A percentile compares a stretch with the other conserved stretches of the same genome.
Evolutionary conservation across 2,329 filamentous ascomycete genomes (phyloP).

Genomic region (Microsporum ferrugineum): DNA sequence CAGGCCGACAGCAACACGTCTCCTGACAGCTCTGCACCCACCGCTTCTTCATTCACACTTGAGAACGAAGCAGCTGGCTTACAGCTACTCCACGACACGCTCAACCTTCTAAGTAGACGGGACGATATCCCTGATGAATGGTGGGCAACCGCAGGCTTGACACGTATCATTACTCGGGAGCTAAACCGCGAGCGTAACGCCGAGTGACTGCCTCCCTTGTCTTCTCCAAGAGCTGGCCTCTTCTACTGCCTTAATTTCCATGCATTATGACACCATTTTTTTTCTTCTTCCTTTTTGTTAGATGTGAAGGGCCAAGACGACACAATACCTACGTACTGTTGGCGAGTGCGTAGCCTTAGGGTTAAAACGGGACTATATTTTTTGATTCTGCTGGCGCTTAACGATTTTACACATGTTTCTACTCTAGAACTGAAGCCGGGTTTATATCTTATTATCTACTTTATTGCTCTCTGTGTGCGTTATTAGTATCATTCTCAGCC

Average conservation of each 20-base stretch:
- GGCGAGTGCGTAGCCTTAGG: neutral
- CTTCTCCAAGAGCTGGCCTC: neutral
- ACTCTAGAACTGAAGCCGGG: neutral
- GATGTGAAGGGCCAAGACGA: neutral
- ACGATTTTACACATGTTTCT: neutral
- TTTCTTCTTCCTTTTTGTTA: neutral
- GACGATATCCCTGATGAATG: constrained; percentile 72
- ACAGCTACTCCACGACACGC: constrained; percentile 58
- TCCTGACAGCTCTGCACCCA: constrained; percentile 11
- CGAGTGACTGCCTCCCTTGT: neutral
- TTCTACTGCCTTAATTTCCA: neutral
- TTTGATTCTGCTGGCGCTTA: neutral
- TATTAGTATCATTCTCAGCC: neutral
- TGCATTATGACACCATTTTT: neutral
- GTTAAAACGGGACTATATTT: neutral
- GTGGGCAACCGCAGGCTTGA: constrained; percentile 63
- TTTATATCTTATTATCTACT: neutral
- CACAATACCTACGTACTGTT: neutral
- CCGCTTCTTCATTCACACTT: constrained; percentile 14
- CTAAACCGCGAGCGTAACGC: neutral
- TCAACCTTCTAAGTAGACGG: constrained; percentile 56
- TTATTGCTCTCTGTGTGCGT: neutral
- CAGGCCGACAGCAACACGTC: constrained; percentile 23
- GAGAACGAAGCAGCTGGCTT: constrained; percentile 30
- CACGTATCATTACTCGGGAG: constrained; percentile 36